Conservation (phyloP, 83 land plant genomes). For the Diphasiastrum complanatum region DNA sequence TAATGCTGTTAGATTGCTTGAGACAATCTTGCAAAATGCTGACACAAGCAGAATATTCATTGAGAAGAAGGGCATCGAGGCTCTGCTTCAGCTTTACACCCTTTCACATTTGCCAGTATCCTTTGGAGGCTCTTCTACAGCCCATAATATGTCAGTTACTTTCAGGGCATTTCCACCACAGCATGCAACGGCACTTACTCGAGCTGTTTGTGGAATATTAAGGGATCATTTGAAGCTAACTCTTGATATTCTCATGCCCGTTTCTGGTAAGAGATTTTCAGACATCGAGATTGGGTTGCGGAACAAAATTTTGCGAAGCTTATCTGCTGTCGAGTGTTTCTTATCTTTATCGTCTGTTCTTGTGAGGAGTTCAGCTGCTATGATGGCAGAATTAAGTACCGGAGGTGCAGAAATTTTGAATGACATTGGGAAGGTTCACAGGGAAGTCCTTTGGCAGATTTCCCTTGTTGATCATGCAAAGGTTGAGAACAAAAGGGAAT, state of each 20-base stretch:
- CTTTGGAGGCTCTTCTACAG: conserved; percentile 90
- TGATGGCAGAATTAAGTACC: conserved; percentile 80
- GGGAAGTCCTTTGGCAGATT: conserved; percentile 86
- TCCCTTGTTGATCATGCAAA: conserved; percentile 74
- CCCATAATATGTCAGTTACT: conserved; percentile 84
- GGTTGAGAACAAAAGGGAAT: conserved; percentile 41
- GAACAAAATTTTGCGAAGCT: conserved; percentile 44
- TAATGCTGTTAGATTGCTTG: conserved; percentile 85
- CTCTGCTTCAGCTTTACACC: conserved; percentile 67
- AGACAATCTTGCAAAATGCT: conserved; percentile 79
- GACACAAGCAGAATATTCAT: conserved; percentile 91
- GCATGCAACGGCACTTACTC: conserved; percentile 75
- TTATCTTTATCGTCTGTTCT: conserved; percentile 70
- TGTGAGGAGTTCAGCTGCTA: conserved; percentile 77
- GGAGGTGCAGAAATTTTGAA: conserved; percentile 67
- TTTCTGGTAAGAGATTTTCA: conserved; percentile 51
- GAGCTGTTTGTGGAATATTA: conserved; percentile 70
- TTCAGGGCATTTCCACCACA: conserved; percentile 91
- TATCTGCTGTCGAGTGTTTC: conserved; percentile 81
- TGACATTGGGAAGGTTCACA: conserved; percentile 69
- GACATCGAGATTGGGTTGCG: conserved; percentile 44
- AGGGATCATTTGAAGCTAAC: conserved; percentile 75
- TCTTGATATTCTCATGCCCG: conserved; percentile 33
- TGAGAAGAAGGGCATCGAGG: conserved; percentile 89
- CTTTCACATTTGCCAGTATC: conserved; percentile 80